Base-by-base conservation (phyloP, 352 stramenopile genomes). In the Phytophthora tentaculata region DNA sequence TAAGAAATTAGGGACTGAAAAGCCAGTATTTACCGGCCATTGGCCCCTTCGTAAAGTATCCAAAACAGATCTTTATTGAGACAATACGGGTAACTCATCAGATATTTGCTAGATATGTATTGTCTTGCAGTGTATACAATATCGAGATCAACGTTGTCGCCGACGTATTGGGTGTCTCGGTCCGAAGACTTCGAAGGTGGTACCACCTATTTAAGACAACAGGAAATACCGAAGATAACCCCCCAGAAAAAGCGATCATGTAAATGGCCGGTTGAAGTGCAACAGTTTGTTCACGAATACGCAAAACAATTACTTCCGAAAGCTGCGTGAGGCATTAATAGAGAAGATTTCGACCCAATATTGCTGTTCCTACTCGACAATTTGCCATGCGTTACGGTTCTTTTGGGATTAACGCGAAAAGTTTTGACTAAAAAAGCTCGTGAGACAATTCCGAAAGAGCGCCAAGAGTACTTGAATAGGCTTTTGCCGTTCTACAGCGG, bases 301-400 rank as follows among this genome's bases (percentile, higher is more conserved):
- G 41, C 60, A n/a, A 16, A 64, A 16, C 7, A 17, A 14, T 39
- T 66, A 71, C 29, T 62, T 66, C 35, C 47, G 66, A 50, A 50
- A 64, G 49, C 43, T 62, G 7, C 37, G 56, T 2, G 28, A 48
- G 6, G 41, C 23, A 8, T 32, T 71, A 1, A 63, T 32, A 23
- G 26, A 56, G 5, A 29, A 23, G 12, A 59, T 66, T 52, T 52
- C 12, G 23, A 48, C 44, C 9, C 48, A 26, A 41, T 4, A 41
- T 55, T 55, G 26, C 24, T 53, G 47, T 19, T n/a, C 19, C 9
- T 3, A 50, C 20, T 52, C 23, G 22, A 35, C 12, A 20, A 52
- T 52, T 35, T 52, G 22, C 7, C 45, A 14, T 10, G 5, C 45
- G 3, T 26, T 52, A 35, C 22, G 20, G 26, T 35, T 52, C 22